These are phyloP conservation scores for Dichotomopilus funicola DNA, from an alignment of 2,329 filamentous ascomycete species.

Conservation along the genomic window DNA sequence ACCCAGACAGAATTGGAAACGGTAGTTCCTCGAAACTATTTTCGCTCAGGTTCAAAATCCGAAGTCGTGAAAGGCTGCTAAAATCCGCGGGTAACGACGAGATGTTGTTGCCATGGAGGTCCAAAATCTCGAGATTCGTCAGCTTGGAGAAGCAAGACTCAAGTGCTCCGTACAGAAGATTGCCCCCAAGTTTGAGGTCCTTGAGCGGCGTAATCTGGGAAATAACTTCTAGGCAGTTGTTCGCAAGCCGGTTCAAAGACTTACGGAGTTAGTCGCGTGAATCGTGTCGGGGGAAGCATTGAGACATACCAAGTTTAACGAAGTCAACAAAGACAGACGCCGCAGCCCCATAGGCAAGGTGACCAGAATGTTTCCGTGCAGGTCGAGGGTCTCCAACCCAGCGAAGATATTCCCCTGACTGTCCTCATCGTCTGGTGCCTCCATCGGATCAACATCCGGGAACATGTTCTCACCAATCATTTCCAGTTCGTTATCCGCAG, in stretches of 20 bases:
- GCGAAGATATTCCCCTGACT: conserved; percentile 69
- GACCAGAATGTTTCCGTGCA: conserved; percentile 76
- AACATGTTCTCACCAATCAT: conserved; percentile 68
- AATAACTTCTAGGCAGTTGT: conserved; percentile 65
- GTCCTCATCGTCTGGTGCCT: conserved; percentile 58
- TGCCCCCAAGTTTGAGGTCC: conserved; percentile 77
- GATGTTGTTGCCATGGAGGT: conserved; percentile 75
- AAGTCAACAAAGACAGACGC: conserved; percentile 65
- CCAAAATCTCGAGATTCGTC: conserved; percentile 67
- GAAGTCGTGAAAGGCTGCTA: conserved; percentile 60
- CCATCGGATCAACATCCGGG: conserved; percentile 59
- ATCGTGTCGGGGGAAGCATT: background rate
- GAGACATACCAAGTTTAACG: conserved; percentile 66
- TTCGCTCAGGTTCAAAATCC: conserved; percentile 70
- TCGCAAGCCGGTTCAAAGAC: conserved; percentile 75
- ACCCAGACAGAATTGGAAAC: conserved; percentile 58
- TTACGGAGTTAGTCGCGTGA: conserved; percentile 29
- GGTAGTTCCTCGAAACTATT: conserved; percentile 70
- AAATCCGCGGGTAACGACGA: conserved; percentile 62
- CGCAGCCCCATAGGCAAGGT: conserved; percentile 69
- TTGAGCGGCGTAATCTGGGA: conserved; percentile 64
- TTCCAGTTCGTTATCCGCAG: conserved; percentile 83
- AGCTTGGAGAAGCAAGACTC: conserved; percentile 58
- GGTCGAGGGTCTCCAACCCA: conserved; percentile 70
- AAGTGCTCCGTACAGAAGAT: conserved; percentile 63